Conservation (phyloP, 345 rosid genomes). For the Stellera chamaejasme region DNA sequence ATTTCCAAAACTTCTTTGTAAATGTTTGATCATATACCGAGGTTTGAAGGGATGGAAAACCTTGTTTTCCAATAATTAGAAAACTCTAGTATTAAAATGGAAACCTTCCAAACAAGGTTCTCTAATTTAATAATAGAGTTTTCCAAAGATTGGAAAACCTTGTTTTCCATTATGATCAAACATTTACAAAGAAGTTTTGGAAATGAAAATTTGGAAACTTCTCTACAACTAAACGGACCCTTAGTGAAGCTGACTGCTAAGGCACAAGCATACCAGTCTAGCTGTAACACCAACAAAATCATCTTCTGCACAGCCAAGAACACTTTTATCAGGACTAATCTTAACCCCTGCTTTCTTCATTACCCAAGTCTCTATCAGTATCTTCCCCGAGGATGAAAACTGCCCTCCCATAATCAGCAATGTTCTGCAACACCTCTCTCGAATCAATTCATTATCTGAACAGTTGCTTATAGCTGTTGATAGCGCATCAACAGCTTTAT, state of each 20-base stretch:
- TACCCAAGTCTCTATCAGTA: slow-evolving; percentile 32
- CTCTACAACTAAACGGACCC: no score
- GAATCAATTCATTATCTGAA: slow-evolving; percentile 25
- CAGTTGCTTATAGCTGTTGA: slow-evolving; percentile 30
- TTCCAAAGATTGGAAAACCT: no score
- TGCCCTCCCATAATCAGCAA: slow-evolving; percentile 37
- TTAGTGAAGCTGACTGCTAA: neutral
- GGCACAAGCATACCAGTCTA: slow-evolving; percentile 20
- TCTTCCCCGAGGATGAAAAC: slow-evolving; percentile 28
- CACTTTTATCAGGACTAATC: slow-evolving; percentile 9
- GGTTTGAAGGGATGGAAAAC: no score
- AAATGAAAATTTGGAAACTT: no score
- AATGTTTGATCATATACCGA: no score
- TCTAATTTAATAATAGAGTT: no score
- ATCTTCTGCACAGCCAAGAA: slow-evolving; percentile 10
- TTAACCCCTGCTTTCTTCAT: slow-evolving; percentile 34
- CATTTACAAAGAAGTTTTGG: no score
- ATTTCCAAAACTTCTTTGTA: no score
- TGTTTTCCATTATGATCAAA: no score
- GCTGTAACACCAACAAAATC: slow-evolving; percentile 13
- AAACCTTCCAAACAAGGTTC: no score
- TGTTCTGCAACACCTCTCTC: slow-evolving; percentile 38
- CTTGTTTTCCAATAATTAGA: no score
- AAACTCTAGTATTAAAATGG: no score
- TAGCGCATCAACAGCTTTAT: slow-evolving; percentile 49